Evolutionary conservation across 345 rosid genomes (phyloP), one percentile per base, ranked within the genome.

Genomic region (Mangifera indica): DNA sequence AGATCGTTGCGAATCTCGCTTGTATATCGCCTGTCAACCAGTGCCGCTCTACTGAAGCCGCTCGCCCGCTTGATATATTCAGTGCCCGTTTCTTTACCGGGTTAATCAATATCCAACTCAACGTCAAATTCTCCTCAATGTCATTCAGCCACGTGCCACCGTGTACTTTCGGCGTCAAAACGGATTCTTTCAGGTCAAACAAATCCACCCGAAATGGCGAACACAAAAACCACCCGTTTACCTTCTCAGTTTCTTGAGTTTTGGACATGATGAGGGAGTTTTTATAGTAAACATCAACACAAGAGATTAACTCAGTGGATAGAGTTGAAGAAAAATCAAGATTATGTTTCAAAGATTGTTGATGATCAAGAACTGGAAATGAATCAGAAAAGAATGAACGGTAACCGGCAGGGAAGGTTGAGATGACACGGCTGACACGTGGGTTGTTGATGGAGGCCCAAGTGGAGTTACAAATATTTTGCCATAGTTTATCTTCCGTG

Each of bases 101-200:
- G 75, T 94, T 95, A 5, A 94, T 84, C 51, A 90, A 0, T 25
- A 90, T 82, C 97, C 97, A 94, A 66, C 86, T 88, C 63, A 90
- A 44, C 1, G 32, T 79, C 67, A 91, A 32, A 59, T 82, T 86
- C 14, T 82, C 81, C 25, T 87, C 92, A 69, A 94, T 55, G 15
- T 87, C 81, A 32, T 62, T 56, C 0, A 87, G 75, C 92, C 89
- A 83, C 52, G 56, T 51, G 44, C 73, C 81, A 0, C 10, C 4
- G 6, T 65, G 17, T 42, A 52, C 66, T 8, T 82, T 71, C 67
- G 70, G 68, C 18, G 95, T 74, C 0, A 67, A 70, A 0, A 79
- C 80, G 0, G 83, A 77, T 24, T 86, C 89, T 69, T 86, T 84
- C 46, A 80, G 79, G 65, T 80, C 97, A 1, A 94, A 66, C 5